Base-by-base conservation (phyloP, 2,329 filamentous ascomycete species). In the Fusarium foetens region DNA sequence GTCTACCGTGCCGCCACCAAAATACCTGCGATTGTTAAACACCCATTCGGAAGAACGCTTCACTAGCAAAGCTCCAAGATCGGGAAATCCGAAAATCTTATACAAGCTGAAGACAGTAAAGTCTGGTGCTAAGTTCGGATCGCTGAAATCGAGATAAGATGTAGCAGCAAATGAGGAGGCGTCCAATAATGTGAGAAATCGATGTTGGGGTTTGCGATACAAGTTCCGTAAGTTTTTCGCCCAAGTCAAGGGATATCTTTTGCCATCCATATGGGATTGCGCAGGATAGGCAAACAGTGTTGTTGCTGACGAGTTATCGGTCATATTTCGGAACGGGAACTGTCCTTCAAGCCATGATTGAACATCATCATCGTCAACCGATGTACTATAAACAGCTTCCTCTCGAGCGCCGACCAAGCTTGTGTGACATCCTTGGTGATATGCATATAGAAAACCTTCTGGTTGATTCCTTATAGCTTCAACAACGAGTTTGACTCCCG, bases 31-130 rank as follows among this genome's bases (percentile, higher is more conserved):
- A 45, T 85, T 84, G 36, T 88, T 84, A 51, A 97, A 90, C 6
- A 92, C 79, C 42, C 86, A 80, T 11, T 88, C 89, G 17, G 93
- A 89, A 36, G 89, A 86, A 74, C 93, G 94, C 45, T 92, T 90
- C 17, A 98, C 90, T 35, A 98, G 90, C 64, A 99, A 83, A 3
- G 91, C 94, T 4, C 95, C 95, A 4, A 98, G 85, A 79, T 98
- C 94, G 0, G 95, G 95, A 72, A 98, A 98, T 3, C 96, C 95
- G 80, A 98, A 98, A n/a, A 98, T 95, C 80, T 98, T 99, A 84
- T 98, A 97, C 71, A 98, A 90, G 80, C 95, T 98, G 45, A 98
- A 78, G 0, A 94, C 92, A 0, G 90, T 92, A 73, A 98, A 98
- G 79, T 98, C 95, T 2, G 95, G 93, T 1, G 92, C 90, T 1